Evolutionary conservation across 78 protist genomes (phyloP), one percentile per base, ranked within the genome.

Genomic region (Speleostelium caveatum): DNA sequence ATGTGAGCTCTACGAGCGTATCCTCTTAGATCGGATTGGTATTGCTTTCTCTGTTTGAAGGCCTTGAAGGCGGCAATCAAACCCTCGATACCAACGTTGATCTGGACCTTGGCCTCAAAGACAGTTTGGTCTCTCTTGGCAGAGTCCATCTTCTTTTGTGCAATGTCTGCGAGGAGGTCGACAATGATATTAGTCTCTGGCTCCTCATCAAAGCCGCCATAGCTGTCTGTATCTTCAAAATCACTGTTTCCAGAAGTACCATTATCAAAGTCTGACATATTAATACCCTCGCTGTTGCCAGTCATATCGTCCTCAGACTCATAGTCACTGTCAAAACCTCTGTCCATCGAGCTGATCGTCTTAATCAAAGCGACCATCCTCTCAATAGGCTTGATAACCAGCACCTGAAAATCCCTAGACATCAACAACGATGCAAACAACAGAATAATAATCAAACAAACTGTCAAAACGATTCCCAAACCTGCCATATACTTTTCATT

Each of bases 331-430:
- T 38, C 86, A 60, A 69, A 51, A 1, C 75, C 71, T 39, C 91
- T 21, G 38, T 83, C 91, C 91, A 83, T 83, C 22, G 91, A 67
- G 7, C 71, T 55, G 22, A 83, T 83, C 51, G 67, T 83, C 39
- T 83, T 83, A n/a, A 83, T 83, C 32, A 83, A 63, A 10, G 79
- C 56, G 3, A 83, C 42, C 91, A 83, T 83, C 38, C 91, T 45
- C 42, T 83, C 91, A 24, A 83, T 83, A 42, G 91, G 91, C 30
- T 83, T 67, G 17, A 83, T 83, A 21, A 83, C 91, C 17, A 83
- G 38, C 0, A 19, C 0, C n/a, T 69, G 78, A 61, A 83, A 83
- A 58, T 83, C 71, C 1, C 63, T 24, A 6, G 91, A 83, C 22
- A 83, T 35, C 35, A 83, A 69, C 8, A 71, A 33, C 0, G 69